Evolutionary conservation across 352 stramenopile genomes (phyloP), one percentile per base, ranked within the genome.

Genomic region (Globisporangium perplexum): DNA sequence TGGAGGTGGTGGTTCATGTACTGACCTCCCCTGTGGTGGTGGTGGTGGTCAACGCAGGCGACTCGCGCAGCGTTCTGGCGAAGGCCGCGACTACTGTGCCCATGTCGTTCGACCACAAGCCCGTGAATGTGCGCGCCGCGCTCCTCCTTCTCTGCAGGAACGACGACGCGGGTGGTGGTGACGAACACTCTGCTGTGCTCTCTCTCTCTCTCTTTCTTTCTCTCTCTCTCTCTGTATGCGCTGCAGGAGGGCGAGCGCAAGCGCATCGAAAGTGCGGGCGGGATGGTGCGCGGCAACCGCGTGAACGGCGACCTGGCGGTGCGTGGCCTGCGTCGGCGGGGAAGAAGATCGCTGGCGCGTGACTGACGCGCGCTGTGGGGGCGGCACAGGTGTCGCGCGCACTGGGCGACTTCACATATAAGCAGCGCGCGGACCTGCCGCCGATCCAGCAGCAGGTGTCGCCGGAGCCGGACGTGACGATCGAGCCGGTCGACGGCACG

Each of bases 61-160:
- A 93, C 65, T 94, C 84, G n/a, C 69, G 84, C 54, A 85, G 77
- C 42, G 74, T 93, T 38, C 69, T 91, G 42, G 69, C 57, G 42
- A 90, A 85, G 53, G 51, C 68, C 22, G 63, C 64, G 15, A 53
- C 50, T 10, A 81, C 70, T 1, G 66, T 93, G 20, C 74, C 83
- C 28, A 90, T 96, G 72, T 95, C 84, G 22, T 88, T 77, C 45
- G 91, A 98, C 65, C 91, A 97, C 74, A 97, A 97, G 60, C 90
- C 90, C 22, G 85, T 88, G 57, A 95, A 96, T 56, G 81, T 89
- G 62, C 28, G 68, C n/a, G n/a, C n/a, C n/a, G n/a, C n/a, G n/a
- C n/a, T n/a, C n/a, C 33, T 24, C 31, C 28, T 15, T 73, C 79
- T 55, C 51, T 63, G 26, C 22, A 36, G n/a, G n/a, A n/a, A n/a